phyloP scores from a whole-genome alignment of 495 filamentous ascomycete species.

The Clavariopsis aquatica region DNA sequence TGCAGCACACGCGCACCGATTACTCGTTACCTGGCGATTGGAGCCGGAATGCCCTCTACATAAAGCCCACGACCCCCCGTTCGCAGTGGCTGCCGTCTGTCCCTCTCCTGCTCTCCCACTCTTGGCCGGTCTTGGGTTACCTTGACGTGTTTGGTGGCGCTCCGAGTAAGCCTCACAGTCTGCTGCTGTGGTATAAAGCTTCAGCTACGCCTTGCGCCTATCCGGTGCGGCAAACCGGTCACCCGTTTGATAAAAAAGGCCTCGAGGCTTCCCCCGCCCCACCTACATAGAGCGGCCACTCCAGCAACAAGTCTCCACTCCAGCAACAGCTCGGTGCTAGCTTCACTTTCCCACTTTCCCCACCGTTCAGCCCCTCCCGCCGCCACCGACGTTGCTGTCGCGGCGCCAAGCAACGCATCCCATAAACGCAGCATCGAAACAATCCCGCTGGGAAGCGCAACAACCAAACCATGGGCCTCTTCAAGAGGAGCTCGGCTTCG shows the following conservation, averaged over 20 bases:
- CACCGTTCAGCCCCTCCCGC: slow-evolving; percentile 27
- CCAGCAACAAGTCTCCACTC: not conserved
- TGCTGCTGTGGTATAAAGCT: not conserved
- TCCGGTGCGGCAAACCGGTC: slow-evolving; percentile 10
- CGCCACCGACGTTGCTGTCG: slow-evolving; percentile 16
- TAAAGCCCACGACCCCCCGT: slow-evolving; percentile 7
- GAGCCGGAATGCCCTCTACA: slow-evolving; percentile 8
- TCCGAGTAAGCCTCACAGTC: slow-evolving; percentile 20
- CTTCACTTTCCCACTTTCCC: slow-evolving; percentile 7
- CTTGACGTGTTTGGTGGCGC: slow-evolving; percentile 13
- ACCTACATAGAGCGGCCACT: slow-evolving; percentile 5
- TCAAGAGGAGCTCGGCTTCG: slow-evolving; percentile 28
- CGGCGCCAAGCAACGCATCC: not conserved
- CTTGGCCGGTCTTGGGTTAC: slow-evolving; percentile 30
- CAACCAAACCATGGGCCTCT: slow-evolving; percentile 35
- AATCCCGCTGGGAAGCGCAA: not conserved
- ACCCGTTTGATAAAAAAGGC: not conserved
- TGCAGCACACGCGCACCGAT: slow-evolving; percentile 6
- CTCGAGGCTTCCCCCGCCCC: not conserved
- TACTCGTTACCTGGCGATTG: slow-evolving; percentile 29
- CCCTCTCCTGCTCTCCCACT: not conserved
- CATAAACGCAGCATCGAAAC: not conserved
- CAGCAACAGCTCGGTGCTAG: slow-evolving; percentile 3
- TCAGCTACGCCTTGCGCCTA: slow-evolving; percentile 9
- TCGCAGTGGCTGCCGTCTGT: not conserved